Evolutionary conservation across 2,329 filamentous ascomycete species (phyloP), one percentile per base, ranked within the genome.

Genomic region (Graphilbum ipis-grandicollis): DNA sequence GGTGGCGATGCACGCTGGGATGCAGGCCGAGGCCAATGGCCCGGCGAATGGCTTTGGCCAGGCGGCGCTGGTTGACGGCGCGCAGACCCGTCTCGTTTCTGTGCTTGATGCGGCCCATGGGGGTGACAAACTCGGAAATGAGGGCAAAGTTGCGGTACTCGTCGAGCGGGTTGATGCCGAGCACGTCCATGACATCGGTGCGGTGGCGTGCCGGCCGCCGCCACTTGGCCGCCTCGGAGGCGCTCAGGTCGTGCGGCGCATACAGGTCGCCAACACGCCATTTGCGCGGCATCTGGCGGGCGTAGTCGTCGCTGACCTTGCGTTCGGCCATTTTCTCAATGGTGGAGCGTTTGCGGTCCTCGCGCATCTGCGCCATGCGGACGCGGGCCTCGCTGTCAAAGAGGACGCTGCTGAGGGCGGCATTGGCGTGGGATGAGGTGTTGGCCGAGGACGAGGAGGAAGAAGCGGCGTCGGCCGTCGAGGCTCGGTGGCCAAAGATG

Each of bases 71-170:
- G 63, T 96, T 96, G 46, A 82, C 79, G 3, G 81, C 80, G 39
- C 83, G 71, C 42, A 98, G 63, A 13, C 83, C 84, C 0, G 86
- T 96, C 19, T 76, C 63, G 6, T 56, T 66, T n/a, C 71, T 66
- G 53, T 79, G 75, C 59, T 74, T 80, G 55, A 98, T 94, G 41
- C 85, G 74, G 35, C 88, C 90, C 60, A 83, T 81, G 10, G 76
- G 59, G 1, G 81, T 84, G 50, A 90, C 79, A 55, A 80, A 94
- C 55, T 94, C 85, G 23, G 80, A 80, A 58, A 96, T 79, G 42
- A 98, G 72, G 28, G 81, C 74, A 55, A 93, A 93, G 59, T 98
- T 98, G 68, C 85, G 84, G 59, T 96, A 98, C 59, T 90, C 73
- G 46, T 81, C 71, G 41, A 90, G 48, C 13, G 90, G 88, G 47